Evolutionary conservation across 441 rosid genomes (phyloP).

Genomic region (Hura crepitans): DNA sequence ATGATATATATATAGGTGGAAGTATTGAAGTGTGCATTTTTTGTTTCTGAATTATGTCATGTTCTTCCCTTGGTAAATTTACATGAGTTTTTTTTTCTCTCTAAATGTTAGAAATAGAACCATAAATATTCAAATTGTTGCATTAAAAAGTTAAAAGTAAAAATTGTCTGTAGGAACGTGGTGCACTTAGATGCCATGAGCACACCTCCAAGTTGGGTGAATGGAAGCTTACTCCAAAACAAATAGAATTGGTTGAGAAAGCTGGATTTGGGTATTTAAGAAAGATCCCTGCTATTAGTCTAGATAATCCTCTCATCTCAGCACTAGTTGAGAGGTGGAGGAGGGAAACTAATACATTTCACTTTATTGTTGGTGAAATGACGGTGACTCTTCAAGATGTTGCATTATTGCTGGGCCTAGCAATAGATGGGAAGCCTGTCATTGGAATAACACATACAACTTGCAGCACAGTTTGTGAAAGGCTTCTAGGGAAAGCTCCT

Average conservation of each 20-base stretch:
- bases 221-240: conserved; percentile 73
- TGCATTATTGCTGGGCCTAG: conserved; percentile 70
- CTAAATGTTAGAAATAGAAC: neutral
- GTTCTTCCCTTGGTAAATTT: neutral
- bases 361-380: conserved; percentile 86
- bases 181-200: conserved; percentile 97
- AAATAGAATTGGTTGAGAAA: conserved; percentile 76
- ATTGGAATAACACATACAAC: conserved; percentile 81
- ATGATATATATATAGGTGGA: no score
- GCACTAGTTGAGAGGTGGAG: conserved; percentile 97
- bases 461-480: conserved; percentile 59
- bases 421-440: conserved; percentile 92
- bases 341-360: conserved; percentile 93
- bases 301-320: conserved; percentile 93
- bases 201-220: conserved; percentile 93
- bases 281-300: conserved; percentile 88
- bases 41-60: neutral
- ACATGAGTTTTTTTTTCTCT: neutral
- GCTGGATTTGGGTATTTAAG: conserved; percentile 88
- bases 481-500: conserved; percentile 65
- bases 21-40: neutral
- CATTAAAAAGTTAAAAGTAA: neutral
- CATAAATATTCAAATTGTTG: neutral
- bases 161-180: conserved; percentile 60
- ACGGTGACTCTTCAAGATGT: conserved; percentile 86